A percentile compares a stretch with the other conserved stretches of the same genome.
These are phyloP conservation scores for Spathaspora girioi DNA, from an alignment of 805 yeast genomes.

Conservation along the genomic window DNA sequence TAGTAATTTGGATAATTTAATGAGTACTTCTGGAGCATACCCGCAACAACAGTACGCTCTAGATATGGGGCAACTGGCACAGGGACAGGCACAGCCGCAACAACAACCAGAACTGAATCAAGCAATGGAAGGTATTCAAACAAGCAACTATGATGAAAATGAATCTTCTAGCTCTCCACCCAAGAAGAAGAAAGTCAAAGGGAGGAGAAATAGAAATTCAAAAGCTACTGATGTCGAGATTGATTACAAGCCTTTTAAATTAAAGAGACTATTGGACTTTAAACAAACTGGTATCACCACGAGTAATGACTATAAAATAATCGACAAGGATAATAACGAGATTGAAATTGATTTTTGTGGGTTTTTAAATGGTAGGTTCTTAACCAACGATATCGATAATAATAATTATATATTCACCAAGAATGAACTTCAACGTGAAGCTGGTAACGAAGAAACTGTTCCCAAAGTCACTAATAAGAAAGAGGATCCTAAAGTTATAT, in stretches of 20 bases:
- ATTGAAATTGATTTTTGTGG: slow-evolving; percentile 27
- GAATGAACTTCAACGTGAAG: slow-evolving; percentile 7
- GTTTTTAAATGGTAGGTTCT: slow-evolving; percentile 40
- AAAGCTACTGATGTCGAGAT: slow-evolving; percentile 16
- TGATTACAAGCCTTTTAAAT: slow-evolving; percentile 24
- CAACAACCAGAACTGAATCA: slow-evolving; percentile 3
- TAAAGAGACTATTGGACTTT: slow-evolving; percentile 27
- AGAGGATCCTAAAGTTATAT: slow-evolving; percentile 35
- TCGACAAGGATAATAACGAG: slow-evolving; percentile 26
- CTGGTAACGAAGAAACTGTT: not conserved
- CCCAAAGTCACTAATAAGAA: slow-evolving; percentile 1
- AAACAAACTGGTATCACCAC: slow-evolving; percentile 13
- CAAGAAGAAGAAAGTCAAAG: slow-evolving; percentile 8
- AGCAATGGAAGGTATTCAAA: not conserved
- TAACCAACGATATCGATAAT: slow-evolving; percentile 39
- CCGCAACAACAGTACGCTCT: not conserved
- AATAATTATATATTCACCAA: slow-evolving; percentile 24
- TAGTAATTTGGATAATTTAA: slow-evolving; percentile 1
- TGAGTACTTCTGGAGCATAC: not conserved
- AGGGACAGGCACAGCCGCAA: not conserved
- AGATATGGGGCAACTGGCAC: not conserved
- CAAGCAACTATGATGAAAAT: not conserved
- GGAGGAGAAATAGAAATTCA: slow-evolving; percentile 7
- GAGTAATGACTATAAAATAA: slow-evolving; percentile 18
- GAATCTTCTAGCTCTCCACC: slow-evolving; percentile 3